phyloP scores from a whole-genome alignment of 2,329 filamentous ascomycete species.

The Talaromyces verruculosus region DNA sequence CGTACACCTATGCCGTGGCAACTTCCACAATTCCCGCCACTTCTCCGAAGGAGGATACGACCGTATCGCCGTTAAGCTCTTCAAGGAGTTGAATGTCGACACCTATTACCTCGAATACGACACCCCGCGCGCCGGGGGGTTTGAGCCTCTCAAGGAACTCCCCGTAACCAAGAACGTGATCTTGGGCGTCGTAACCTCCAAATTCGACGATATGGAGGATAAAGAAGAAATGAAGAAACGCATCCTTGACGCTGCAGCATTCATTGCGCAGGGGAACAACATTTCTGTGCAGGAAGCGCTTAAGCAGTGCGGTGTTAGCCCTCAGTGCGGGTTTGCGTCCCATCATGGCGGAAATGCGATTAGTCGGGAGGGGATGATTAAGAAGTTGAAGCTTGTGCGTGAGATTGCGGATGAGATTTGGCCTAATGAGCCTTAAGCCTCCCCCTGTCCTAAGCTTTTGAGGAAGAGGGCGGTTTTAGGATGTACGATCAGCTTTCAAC shows the following conservation, averaged over 20 bases:
- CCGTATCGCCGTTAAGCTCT: slow-evolving; percentile 65
- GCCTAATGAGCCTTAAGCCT: slow-evolving; percentile 52
- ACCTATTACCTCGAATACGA: slow-evolving; percentile 72
- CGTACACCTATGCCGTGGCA: slow-evolving; percentile 69
- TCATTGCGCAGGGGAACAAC: slow-evolving; percentile 66
- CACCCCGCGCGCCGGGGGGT: slow-evolving; percentile 63
- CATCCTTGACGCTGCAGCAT: slow-evolving; percentile 62
- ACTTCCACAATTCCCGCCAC: slow-evolving; percentile 66
- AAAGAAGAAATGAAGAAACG: slow-evolving; percentile 63
- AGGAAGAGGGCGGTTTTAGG: background rate
- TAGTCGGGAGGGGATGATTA: slow-evolving; percentile 67
- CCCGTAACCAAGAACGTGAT: slow-evolving; percentile 64
- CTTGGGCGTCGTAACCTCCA: slow-evolving; percentile 63
- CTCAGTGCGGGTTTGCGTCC: slow-evolving; percentile 73
- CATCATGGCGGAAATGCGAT: slow-evolving; percentile 72
- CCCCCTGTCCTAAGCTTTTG: no score
- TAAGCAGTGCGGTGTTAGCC: slow-evolving; percentile 65
- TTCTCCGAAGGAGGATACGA: slow-evolving; percentile 69
- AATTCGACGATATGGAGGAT: slow-evolving; percentile 62
- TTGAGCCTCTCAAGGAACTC: slow-evolving; percentile 63
- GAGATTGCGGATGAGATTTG: slow-evolving; percentile 72
- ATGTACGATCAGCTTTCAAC: slow-evolving; percentile 9
- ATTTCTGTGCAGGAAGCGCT: slow-evolving; percentile 66
- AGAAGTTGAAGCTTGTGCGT: slow-evolving; percentile 69
- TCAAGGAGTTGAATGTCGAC: slow-evolving; percentile 62